Base-by-base conservation (phyloP, 2,329 filamentous ascomycete species). In the Trichoderma arundinaceum region DNA sequence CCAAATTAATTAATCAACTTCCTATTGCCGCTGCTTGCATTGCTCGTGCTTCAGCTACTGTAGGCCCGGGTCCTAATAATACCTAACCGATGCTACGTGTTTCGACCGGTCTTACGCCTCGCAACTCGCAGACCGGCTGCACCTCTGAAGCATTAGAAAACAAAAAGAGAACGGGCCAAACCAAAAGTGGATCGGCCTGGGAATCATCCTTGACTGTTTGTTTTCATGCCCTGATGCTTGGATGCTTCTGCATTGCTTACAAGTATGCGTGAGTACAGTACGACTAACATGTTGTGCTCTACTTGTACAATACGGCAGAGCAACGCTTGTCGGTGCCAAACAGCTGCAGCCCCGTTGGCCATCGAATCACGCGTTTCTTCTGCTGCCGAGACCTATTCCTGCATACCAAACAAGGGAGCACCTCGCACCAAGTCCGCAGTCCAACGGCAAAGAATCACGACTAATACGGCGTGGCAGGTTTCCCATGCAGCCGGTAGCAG, bases 51-150 rank as follows among this genome's bases (percentile, higher is more conserved):
- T 57, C 53, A 32, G 15, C 44, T 41, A 51, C 44, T 41, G 33
- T 33, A 38, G 13, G 57, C 22, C 28, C 22, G 57, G 35, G 13
- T 19, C 15, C 22, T 17, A 39, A 9, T n/a, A n/a, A 51, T 41
- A 28, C 57, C 46, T 53, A 62, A 41, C 35, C 48, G 59, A 62
- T 62, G 59, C 59, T 53, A 62, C 59, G 59, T 62, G 59, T 62
- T 35, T 44, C 48, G 28, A 38, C 9, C 32, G 22, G 32, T 33
- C 43, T 46, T 35, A n/a, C 28, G 4, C 22, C 22, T 28, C 4
- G 9, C 15, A 17, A 19, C 6, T 19, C 22, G 17, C 28, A 28
- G 28, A 44, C 58, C 46, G 46, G 58, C 58, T 52, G 48, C 59
- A 53, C 44, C 48, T 53, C 22, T 10, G 48, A 53, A 41, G 38